Base-by-base conservation (phyloP, 2,329 filamentous ascomycete species). In the Ceratocystis lukuohia region DNA sequence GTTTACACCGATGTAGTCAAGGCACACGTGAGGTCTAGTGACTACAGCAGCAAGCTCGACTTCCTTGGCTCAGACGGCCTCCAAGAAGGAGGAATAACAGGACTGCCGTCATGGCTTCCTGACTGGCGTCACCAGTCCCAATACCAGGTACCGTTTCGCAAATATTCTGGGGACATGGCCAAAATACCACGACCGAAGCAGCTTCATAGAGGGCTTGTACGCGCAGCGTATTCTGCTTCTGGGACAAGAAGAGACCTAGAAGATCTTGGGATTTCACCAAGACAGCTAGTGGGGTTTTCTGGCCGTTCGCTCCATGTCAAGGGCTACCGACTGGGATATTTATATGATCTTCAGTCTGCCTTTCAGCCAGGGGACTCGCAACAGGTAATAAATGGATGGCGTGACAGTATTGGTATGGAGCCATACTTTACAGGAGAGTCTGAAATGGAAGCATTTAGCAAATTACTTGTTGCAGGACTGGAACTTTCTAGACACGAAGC, bases 1-100 rank as follows among this genome's bases (percentile, higher is more conserved):
- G 71, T 72, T n/a, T 72, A 71, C 67, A 69, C 66, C 1, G 71
- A 72, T 61, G 66, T 70, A 15, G 69, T 69, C 3, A 61, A 62
- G 61, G 61, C 68, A 61, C 69, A 70, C 41, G 57, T 70, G 6
- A 50, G 64, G 30, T 66, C 68, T 10, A 67, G 61, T 17, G 59
- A 63, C n/a, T 69, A 69, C 61, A 41, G 65, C 20, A 66, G 61
- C 25, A 69, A 66, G 37, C 67, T 70, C 7, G 67, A 70, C 61
- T 70, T 70, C 44, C 61, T 70, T 5, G 69, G 66, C 37, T 65
- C 69, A 48, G 69, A 70, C 56, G 69, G 69, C 20, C 59, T 70
- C 1, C 69, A 68, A n/a, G 69, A 70, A 53, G 68, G 68, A n/a
- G 69, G 69, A n/a, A 70, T 69, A 44, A 69, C 69, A 25, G 69